phyloP scores from a whole-genome alignment of 2,329 filamentous ascomycete genomes.

The Dactylellina drechsleri region DNA sequence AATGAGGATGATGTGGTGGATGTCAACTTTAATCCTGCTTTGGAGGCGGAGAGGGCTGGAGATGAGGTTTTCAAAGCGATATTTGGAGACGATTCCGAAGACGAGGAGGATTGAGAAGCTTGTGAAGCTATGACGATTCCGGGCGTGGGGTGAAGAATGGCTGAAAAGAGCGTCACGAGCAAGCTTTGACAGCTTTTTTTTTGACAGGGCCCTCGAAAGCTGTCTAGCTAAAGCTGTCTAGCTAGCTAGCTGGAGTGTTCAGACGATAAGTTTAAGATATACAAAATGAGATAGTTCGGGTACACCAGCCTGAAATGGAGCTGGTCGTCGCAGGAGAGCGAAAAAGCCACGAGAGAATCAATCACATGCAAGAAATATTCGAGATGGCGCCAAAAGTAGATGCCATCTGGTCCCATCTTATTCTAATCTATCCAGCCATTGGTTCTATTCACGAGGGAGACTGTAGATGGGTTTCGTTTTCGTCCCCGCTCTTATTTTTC shows the following conservation, averaged over 20 bases:
- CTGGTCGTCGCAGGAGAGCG: neutral
- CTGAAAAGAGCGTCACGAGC: neutral
- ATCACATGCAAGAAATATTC: constrained; percentile 32
- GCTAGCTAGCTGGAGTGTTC: too few relatives aligned
- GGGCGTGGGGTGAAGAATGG: constrained; percentile 3
- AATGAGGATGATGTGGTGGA: constrained; percentile 8
- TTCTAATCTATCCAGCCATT: too few relatives aligned
- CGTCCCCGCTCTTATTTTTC: too few relatives aligned
- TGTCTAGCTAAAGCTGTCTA: too few relatives aligned
- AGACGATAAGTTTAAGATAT: too few relatives aligned
- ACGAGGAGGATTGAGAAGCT: constrained; percentile 63
- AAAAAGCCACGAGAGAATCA: constrained; percentile 18
- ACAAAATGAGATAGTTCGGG: neutral
- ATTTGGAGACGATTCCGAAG: constrained; percentile 86
- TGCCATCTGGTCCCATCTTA: too few relatives aligned
- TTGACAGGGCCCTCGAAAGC: neutral
- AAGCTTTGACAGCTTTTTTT: neutral
- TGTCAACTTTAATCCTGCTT: constrained; percentile 27
- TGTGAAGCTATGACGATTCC: neutral
- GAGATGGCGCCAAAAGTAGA: neutral
- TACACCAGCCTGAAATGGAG: constrained; percentile 20
- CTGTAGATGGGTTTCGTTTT: too few relatives aligned
- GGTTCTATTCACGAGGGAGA: too few relatives aligned
- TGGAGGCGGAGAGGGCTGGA: constrained; percentile 75
- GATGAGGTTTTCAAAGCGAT: constrained; percentile 90